Conservation (phyloP, 2,329 filamentous ascomycete genomes). For the Dothistroma pini region DNA sequence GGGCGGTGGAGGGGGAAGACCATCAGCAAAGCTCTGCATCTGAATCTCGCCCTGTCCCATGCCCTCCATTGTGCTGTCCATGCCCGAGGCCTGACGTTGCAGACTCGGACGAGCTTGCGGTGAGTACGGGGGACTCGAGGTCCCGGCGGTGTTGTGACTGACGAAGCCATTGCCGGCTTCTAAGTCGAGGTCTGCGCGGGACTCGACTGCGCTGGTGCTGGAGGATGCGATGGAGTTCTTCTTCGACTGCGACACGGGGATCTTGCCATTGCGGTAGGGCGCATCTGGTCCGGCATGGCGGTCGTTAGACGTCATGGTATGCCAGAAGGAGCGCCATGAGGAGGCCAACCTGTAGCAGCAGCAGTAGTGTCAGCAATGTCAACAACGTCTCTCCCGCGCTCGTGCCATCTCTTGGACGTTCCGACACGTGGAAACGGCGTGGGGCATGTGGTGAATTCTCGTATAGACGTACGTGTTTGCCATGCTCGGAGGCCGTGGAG, state of each 20-base stretch:
- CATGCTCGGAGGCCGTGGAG: not conserved
- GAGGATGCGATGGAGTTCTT: constrained; percentile 74
- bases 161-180: constrained; percentile 60
- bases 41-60: constrained; percentile 78
- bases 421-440: not conserved
- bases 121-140: constrained; percentile 74
- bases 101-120: constrained; percentile 73
- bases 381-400: not conserved
- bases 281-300: constrained; percentile 92
- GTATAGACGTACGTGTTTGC: not conserved
- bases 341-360: constrained; percentile 49
- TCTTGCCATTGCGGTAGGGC: constrained; percentile 82
- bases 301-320: constrained; percentile 69
- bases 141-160: constrained; percentile 53
- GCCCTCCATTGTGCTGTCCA: constrained; percentile 59
- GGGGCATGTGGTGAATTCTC: not conserved
- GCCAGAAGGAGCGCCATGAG: constrained; percentile 90
- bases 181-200: constrained; percentile 72
- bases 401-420: not conserved
- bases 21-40: constrained; percentile 94
- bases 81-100: constrained; percentile 46
- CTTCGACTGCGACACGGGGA: constrained; percentile 78
- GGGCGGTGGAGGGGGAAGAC: constrained; percentile 83
- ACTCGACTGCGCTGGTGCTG: constrained; percentile 80
- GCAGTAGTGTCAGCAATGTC: constrained; percentile 7